These are phyloP conservation scores for Lachancea fermentati DNA, from an alignment of 805 yeast genomes.

Conservation along the genomic window DNA sequence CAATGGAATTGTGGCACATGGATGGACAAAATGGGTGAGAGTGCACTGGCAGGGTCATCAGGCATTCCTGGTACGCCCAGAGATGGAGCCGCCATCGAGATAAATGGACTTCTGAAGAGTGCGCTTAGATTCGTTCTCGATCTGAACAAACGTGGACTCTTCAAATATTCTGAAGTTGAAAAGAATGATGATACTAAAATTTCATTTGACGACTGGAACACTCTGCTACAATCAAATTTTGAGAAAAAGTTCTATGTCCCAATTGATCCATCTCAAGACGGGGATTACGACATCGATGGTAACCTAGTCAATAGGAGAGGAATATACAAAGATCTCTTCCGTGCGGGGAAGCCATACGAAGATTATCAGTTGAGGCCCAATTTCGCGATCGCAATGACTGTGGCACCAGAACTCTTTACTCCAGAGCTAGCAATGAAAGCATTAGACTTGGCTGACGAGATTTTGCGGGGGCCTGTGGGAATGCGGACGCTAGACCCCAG, in stretches of 20 bases:
- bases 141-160: conserved; percentile 48
- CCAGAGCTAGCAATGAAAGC: conserved; percentile 57
- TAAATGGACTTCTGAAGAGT: conserved; percentile 83
- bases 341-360: conserved; percentile 80
- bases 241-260: conserved; percentile 81
- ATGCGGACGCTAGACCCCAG: conserved; percentile 89
- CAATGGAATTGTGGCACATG: conserved; percentile 95
- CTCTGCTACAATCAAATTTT: conserved; percentile 60
- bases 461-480: conserved; percentile 84
- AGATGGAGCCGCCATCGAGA: conserved; percentile 94
- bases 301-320: conserved; percentile 81
- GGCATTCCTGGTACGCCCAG: conserved; percentile 98
- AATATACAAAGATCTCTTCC: conserved; percentile 81
- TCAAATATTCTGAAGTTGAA: conserved; percentile 51
- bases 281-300: conserved; percentile 54
- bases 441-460: conserved; percentile 61
- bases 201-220: conserved; percentile 66
- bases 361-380: conserved; percentile 93
- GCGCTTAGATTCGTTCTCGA: conserved; percentile 71
- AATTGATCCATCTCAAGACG: conserved; percentile 52
- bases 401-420: conserved; percentile 86
- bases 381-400: conserved; percentile 88
- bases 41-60: conserved; percentile 69
- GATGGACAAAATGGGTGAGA: conserved; percentile 99
- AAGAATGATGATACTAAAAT: conserved; percentile 55